Evolutionary conservation across 345 rosid genomes (phyloP), one percentile per base, ranked within the genome.

Genomic region (Rhodomyrtus tomentosa): DNA sequence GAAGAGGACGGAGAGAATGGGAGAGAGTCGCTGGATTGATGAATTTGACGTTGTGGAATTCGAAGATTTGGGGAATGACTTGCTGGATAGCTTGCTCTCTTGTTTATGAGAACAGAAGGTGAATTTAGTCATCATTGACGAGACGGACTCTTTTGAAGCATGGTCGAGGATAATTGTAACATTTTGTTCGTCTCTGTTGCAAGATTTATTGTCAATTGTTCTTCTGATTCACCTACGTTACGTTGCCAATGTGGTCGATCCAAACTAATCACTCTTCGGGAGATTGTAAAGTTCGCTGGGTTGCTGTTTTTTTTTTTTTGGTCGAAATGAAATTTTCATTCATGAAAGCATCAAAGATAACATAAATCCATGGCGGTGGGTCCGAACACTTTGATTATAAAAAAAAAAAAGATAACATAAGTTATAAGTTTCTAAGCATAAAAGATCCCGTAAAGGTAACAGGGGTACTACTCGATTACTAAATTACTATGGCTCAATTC

Each of bases 51-150:
- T 91, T 42, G 62, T 93, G 21, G 96, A 91, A 86, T 90, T 96
- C 83, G 90, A 92, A 89, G 96, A 95, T 62, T 55, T 96, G 83
- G 99, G 98, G 22, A 91, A 88, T 89, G 98, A 94, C 84, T 95
- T 88, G 85, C 85, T 95, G 89, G 95, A 95, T 25, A 92, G 86
- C 82, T 86, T 95, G 85, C 85, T 94, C 58, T 88, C 95, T 55
- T 92, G 93, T n/a, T 90, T 88, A 11, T 96, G 88, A 91, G 20
- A 62, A 80, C 21, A 7, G 25, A 14, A 15, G 76, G 45, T 36
- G 79, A 68, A 68, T 68, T 9, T 36, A 68, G 45, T 68, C 79
- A 68, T 4, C 14, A 68, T 4, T 4, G 45, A n/a, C n/a, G n/a
- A 36, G 45, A 68, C 12, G 36, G 79, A 68, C 18, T 68, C 79